phyloP scores from a whole-genome alignment of 2,329 filamentous ascomycete genomes.

The Fusarium beomiforme region DNA sequence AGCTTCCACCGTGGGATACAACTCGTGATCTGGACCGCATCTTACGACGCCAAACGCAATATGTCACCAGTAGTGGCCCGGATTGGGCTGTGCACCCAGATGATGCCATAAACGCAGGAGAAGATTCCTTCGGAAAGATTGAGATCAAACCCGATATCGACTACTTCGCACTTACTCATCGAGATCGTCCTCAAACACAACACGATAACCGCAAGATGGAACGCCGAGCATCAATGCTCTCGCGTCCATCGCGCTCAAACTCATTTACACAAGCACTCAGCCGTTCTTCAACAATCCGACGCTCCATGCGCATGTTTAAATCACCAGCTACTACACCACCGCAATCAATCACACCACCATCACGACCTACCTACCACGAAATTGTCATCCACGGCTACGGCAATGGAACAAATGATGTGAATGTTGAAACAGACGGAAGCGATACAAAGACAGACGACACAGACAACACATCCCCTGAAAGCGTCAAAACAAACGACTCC shows the following conservation, averaged over 20 bases:
- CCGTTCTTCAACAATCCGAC: conserved; percentile 48
- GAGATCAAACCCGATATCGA: conserved; percentile 67
- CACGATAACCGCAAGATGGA: conserved; percentile 23
- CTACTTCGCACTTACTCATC: conserved; percentile 59
- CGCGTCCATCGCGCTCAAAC: conserved; percentile 43
- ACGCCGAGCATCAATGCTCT: conserved; percentile 26
- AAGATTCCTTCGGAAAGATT: conserved; percentile 30
- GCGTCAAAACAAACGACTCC: conserved; percentile 41
- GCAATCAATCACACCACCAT: conserved; percentile 18
- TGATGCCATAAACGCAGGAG: conserved; percentile 1
- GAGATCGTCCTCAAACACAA: conserved; percentile 23
- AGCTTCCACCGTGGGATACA: conserved; percentile 59
- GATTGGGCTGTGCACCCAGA: conserved; percentile 16
- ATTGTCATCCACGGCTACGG: conserved; percentile 65
- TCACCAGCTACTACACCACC: conserved; percentile 31
- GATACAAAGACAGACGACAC: conserved; percentile 37
- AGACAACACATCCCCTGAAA: conserved; percentile 37
- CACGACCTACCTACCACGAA: conserved; percentile 54
- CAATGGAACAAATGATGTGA: conserved; percentile 59
- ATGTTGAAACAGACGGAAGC: conserved; percentile 30
- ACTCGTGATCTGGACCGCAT: conserved; percentile 42
- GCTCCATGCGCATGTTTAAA: conserved; percentile 48
- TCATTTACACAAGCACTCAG: conserved; percentile 46
- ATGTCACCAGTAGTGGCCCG: conserved; percentile 25
- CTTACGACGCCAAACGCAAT: conserved; percentile 44